phyloP scores from a whole-genome alignment of 2,329 filamentous ascomycete genomes.

The Dothistroma septosporum region DNA sequence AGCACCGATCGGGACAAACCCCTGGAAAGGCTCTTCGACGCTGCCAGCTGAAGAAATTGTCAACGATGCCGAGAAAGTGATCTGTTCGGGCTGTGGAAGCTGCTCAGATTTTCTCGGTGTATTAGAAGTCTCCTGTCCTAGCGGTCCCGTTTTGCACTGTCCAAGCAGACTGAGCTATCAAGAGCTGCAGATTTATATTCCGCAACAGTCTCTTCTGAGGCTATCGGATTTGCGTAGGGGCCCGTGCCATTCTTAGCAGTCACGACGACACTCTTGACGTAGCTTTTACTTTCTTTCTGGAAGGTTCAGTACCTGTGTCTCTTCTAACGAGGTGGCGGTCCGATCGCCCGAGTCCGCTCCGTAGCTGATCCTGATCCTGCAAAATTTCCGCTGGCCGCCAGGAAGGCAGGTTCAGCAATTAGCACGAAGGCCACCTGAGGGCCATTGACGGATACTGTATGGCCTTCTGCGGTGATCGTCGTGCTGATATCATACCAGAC shows the following conservation, averaged over 20 bases:
- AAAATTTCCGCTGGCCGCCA: slow-evolving; percentile 4
- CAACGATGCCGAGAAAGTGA: slow-evolving; percentile 35
- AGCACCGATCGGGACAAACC: slow-evolving; percentile 16
- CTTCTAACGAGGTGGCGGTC: too few species aligned
- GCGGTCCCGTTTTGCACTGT: slow-evolving; percentile 43
- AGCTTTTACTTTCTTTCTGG: slow-evolving; percentile 12
- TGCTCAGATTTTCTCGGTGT: slow-evolving; percentile 39
- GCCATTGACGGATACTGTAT: slow-evolving; percentile 31
- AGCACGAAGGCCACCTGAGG: slow-evolving; percentile 23
- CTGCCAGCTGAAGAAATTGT: slow-evolving; percentile 32
- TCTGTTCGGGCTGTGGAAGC: slow-evolving; percentile 38
- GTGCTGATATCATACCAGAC: slow-evolving; percentile 41
- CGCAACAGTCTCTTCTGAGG: slow-evolving; percentile 26
- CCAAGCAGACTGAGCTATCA: slow-evolving; percentile 38
- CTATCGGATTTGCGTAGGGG: slow-evolving; percentile 35
- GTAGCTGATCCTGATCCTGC: too few species aligned
- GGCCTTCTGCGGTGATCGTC: slow-evolving; percentile 28
- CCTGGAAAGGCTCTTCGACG: slow-evolving; percentile 6
- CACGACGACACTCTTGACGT: slow-evolving; percentile 36
- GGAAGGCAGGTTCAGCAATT: slow-evolving; percentile 20
- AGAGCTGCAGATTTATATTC: slow-evolving; percentile 40
- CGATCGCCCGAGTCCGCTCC: too few species aligned
- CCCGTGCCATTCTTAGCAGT: slow-evolving; percentile 30
- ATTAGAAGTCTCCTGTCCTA: slow-evolving; percentile 44
- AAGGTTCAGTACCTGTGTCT: too few species aligned